Conservation (phyloP, 106 monocot species). For the Agapanthus africanus region DNA sequence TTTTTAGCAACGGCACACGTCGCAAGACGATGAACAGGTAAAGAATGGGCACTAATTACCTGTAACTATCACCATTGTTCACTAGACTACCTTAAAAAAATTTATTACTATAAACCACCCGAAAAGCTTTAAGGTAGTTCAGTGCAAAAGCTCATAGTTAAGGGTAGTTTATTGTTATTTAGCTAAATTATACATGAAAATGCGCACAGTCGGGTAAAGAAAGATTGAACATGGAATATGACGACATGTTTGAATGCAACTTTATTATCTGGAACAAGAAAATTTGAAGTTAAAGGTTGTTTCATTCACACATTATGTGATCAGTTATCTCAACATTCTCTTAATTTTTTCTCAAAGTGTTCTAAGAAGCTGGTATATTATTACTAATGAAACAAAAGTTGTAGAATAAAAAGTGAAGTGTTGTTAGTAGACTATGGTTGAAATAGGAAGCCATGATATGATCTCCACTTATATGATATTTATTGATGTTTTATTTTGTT, state of each 20-base stretch:
- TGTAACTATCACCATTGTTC: too few species aligned
- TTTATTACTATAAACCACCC: too few species aligned
- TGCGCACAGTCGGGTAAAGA: slow-evolving; percentile 15
- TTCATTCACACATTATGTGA: slow-evolving; percentile 11
- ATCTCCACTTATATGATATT: slow-evolving; percentile 17
- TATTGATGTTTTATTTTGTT: neutral
- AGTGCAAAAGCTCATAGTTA: neutral
- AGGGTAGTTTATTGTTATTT: too few species aligned
- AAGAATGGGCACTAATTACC: too few species aligned
- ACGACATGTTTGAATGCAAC: slow-evolving; percentile 3
- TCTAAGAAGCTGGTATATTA: neutral
- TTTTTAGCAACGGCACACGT: neutral
- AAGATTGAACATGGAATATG: slow-evolving; percentile 13
- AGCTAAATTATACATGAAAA: neutral
- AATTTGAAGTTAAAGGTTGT: slow-evolving; percentile 7
- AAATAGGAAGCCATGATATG: slow-evolving; percentile 29
- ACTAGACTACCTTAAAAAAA: too few species aligned
- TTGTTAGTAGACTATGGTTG: slow-evolving; percentile 12
- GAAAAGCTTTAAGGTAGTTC: too few species aligned
- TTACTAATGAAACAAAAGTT: neutral
- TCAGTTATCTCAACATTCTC: neutral
- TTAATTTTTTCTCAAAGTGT: neutral
- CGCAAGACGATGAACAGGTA: too few species aligned
- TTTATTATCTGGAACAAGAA: slow-evolving; percentile 6
- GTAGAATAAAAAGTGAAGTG: slow-evolving; percentile 15